These are phyloP conservation scores for Penicillium expansum DNA, from an alignment of 2,329 filamentous ascomycete species.

Conservation along the genomic window DNA sequence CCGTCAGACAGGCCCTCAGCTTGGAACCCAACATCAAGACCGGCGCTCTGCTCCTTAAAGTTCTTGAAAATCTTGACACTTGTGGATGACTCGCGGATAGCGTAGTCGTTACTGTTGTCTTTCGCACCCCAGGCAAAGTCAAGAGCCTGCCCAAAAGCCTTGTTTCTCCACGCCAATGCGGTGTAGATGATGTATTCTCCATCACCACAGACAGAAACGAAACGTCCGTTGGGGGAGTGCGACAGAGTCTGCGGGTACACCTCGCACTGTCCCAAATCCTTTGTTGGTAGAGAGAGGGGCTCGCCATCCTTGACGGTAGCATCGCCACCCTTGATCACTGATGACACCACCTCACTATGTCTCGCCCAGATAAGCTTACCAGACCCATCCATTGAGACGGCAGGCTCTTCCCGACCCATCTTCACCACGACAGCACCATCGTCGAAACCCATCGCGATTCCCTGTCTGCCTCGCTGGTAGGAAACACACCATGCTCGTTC, in stretches of 20 bases:
- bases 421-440: slow-evolving; percentile 97
- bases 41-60: slow-evolving; percentile 86
- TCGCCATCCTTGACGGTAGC: slow-evolving; percentile 81
- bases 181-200: slow-evolving; percentile 99
- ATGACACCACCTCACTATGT: slow-evolving; percentile 91
- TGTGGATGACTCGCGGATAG: slow-evolving; percentile 89
- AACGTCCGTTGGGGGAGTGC: slow-evolving; percentile 93
- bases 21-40: slow-evolving; percentile 90
- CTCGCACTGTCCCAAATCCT: slow-evolving; percentile 94
- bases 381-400: slow-evolving; percentile 93
- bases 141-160: slow-evolving; percentile 90
- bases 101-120: slow-evolving; percentile 97
- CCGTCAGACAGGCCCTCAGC: slow-evolving; percentile 89
- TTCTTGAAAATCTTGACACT: slow-evolving; percentile 98
- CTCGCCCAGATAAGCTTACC: slow-evolving; percentile 96
- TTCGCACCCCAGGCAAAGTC: slow-evolving; percentile 98
- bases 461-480: slow-evolving; percentile 91
- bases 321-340: slow-evolving; percentile 92
- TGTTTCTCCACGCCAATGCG: slow-evolving; percentile 92
- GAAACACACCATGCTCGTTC: slow-evolving; percentile 97
- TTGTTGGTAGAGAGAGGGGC: slow-evolving; percentile 80
- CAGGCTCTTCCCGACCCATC: slow-evolving; percentile 94
- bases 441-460: slow-evolving; percentile 92
- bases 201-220: slow-evolving; percentile 87
- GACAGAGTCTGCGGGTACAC: slow-evolving; percentile 92